phyloP scores from a whole-genome alignment of 2,329 filamentous ascomycete species.

The Stachybotrys chartarum region DNA sequence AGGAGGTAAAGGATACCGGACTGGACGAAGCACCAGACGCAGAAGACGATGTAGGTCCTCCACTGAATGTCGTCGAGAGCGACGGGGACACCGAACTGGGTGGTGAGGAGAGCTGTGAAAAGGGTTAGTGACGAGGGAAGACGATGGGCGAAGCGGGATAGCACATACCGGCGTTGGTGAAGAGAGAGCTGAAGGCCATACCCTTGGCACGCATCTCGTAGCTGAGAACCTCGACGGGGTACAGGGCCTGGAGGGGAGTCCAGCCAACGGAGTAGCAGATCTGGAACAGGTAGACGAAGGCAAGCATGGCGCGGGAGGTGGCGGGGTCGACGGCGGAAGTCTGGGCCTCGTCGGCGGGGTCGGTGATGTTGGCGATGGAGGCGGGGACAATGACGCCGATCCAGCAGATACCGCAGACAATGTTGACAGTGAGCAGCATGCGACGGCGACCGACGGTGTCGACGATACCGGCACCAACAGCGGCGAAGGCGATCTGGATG shows the following conservation, averaged over 20 bases:
- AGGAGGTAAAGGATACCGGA: conserved; percentile 37
- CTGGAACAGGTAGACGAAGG: conserved; percentile 29
- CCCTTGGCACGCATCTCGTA: conserved; percentile 50
- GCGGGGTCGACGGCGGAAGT: conserved; percentile 14
- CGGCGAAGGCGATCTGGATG: conserved; percentile 39
- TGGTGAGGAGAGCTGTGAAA: conserved; percentile 26
- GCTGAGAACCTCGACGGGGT: conserved; percentile 45
- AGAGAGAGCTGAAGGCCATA: conserved; percentile 41
- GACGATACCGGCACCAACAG: conserved; percentile 39
- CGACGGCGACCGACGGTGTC: conserved; percentile 44
- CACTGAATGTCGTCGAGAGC: conserved; percentile 42
- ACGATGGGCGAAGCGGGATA: background rate
- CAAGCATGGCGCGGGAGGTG: conserved; percentile 37
- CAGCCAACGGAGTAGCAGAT: conserved; percentile 34
- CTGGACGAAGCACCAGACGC: conserved; percentile 34
- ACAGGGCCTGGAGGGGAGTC: conserved; percentile 32
- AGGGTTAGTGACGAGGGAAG: conserved; percentile 7
- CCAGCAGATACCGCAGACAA: conserved; percentile 39
- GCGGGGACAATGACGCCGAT: conserved; percentile 39
- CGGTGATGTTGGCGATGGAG: conserved; percentile 24
- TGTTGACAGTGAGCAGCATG: conserved; percentile 38
- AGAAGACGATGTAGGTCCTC: conserved; percentile 48
- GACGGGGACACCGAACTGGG: conserved; percentile 38
- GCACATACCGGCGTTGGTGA: conserved; percentile 29
- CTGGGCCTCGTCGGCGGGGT: conserved; percentile 15